Evolutionary conservation across 495 filamentous ascomycete genomes (phyloP), one percentile per base, ranked within the genome.

Genomic region (Hypoxylon subgilvum): DNA sequence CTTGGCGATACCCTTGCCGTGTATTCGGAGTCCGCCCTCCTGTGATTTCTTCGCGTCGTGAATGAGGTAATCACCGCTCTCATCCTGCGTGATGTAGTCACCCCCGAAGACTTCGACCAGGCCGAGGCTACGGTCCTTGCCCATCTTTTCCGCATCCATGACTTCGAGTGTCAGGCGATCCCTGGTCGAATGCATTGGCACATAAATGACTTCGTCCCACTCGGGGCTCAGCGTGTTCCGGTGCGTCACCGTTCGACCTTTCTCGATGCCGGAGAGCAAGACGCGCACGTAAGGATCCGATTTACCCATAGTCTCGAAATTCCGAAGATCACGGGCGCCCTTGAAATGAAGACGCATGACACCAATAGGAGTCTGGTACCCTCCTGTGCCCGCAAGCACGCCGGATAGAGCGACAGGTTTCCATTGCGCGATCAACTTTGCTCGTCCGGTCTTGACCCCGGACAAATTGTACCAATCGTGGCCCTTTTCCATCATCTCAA

Each of bases 151-250:
- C 46, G 91, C 83, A 62, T 99, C 94, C 94, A 99, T 97, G 55
- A 97, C 91, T 71, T 98, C 94, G 10, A 99, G 73, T 0, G 83
- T 83, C 14, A 99, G 70, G 60, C 86, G 92, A 70, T 97, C 95
- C 25, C 88, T 86, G n/a, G 79, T 48, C 8, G 86, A 89, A 71
- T 97, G 95, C 50, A 99, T 82, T 0, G 95, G 93, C 0, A 99
- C 82, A 71, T 99, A 99, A 36, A 96, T 81, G 9, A 97, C 84
- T 71, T 99, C 95, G 65, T 99, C 91, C 88, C 89, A 99, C 25
- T 95, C 86, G 2, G 94, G 94, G 64, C 96, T 90, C 14, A 99
- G 84, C 65, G 96, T 96, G 69, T 93, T 99, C 65, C 91, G 86
- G 75, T 93, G 96, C 1, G 94, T 97, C 39, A 99, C 94, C 1